Base-by-base conservation (phyloP, 2,329 filamentous ascomycete species). In the Epichloe elymi region DNA sequence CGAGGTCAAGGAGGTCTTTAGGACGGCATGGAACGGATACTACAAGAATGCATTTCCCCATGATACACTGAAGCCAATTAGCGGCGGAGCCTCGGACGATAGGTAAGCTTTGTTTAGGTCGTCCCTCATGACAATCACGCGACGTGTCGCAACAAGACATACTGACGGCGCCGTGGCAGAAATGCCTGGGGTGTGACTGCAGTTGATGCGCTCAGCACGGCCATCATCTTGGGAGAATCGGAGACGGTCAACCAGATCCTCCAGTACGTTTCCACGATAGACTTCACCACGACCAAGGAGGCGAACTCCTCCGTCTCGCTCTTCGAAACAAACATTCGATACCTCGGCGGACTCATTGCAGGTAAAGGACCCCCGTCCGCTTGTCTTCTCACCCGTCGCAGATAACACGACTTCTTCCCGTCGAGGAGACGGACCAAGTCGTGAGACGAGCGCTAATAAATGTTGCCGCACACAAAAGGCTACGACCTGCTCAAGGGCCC, bases 261-360 rank as follows among this genome's bases (percentile, higher is more conserved):
- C 17, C 71, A 83, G 5, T 83, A 82, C 61, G 76, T 94, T 42
- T 75, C 80, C 0, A 77, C 67, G 0, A 83, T 94, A 59, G 73
- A 94, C 65, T 95, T 87, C 61, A 75, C 75, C 42, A 70, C 73
- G 10, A 86, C 83, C 1, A 53, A 54, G 3, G 54, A 55, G 43
- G 52, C 38, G 2, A 60, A 71, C 1, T 65, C 71, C 1, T 66
- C 72, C 8, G 80, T 95, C 48, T 90, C 85, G 35, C 67, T 95
- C 8, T 95, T 95, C 60, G 89, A 95, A 67, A 94, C 88, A 0
- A 95, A 88, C 0, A 95, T 95, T 61, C 82, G 89, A 26, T 95
- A 95, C 60, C 70, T 95, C 1, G 89, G 80, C 8, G 89, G 88
- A 17, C 73, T 95, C 59, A 62, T 95, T 6, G 85, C 88, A 3